Evolutionary conservation across 192 early-diverging fungal genomes (phyloP), one percentile per base, ranked within the genome.

Genomic region (Gonapodya prolifera): DNA sequence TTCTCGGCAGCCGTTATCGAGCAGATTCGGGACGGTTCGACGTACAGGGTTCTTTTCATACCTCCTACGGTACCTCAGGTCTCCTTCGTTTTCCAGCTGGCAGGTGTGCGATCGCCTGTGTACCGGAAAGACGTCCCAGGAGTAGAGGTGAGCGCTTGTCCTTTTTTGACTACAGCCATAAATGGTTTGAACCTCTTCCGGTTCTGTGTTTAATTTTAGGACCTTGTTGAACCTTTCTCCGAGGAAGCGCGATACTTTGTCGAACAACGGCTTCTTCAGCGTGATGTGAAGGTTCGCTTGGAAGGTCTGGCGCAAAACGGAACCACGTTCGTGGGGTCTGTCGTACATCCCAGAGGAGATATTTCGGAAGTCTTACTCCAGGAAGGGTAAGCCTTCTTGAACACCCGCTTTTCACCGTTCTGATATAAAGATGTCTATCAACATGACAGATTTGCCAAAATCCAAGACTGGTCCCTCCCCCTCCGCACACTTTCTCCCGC

Each of bases 201-300:
- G 92, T 8, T 89, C 94, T 28, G 91, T 89, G 73, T 82, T 89
- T 34, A 85, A 86, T n/a, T n/a, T n/a, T n/a, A n/a, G 1, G 91
- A 93, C 78, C 70, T 91, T 17, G 85, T 92, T 34, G 96, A 98
- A 83, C 96, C 95, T 28, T 97, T 90, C 79, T 91, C 92, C 75
- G 96, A 96, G 79, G 94, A 98, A 81, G 94, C 96, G 13, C 94
- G 93, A 81, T 94, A 84, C 83, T 96, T 97, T 86, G 92, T 94
- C 32, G 98, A 99, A 80, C 80, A 85, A 2, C 92, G 95, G 69
- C 83, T 99, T 32, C 83, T 98, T 77, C 95, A 99, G 79, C 93
- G 93, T 76, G 93, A 94, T 76, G 91, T 99, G 70, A 89, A 91
- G 71, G 89, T 98, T 1, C 83, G 92, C 33, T 80, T 98, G 36